phyloP scores from a whole-genome alignment of 2,329 filamentous ascomycete genomes.

The Hymenoscyphus salicellus region DNA sequence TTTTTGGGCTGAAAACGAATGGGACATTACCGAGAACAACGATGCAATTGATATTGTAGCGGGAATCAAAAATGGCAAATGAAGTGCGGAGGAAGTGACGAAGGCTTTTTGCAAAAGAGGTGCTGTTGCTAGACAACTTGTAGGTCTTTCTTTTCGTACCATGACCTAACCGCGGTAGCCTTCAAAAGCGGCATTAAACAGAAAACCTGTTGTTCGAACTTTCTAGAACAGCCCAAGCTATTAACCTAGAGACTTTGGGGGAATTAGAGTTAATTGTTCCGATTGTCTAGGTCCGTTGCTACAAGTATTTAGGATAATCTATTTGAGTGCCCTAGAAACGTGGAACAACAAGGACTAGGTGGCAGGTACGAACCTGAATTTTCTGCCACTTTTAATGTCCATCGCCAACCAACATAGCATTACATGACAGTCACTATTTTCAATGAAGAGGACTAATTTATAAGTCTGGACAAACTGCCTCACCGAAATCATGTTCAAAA shows the following conservation, averaged over 20 bases:
- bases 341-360: background rate
- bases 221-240: no score
- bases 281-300: background rate
- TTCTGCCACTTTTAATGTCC: no score
- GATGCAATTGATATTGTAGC: constrained; percentile 32
- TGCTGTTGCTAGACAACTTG: constrained; percentile 48
- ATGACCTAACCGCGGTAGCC: background rate
- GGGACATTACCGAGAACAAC: constrained; percentile 32
- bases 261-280: background rate
- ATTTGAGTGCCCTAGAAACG: background rate
- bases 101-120: constrained; percentile 51
- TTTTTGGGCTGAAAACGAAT: constrained; percentile 16
- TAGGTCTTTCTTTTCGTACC: constrained; percentile 10
- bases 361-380: no score
- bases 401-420: no score
- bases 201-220: no score
- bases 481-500: constrained; percentile 50
- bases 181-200: no score
- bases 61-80: constrained; percentile 20
- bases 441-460: background rate
- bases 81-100: constrained; percentile 39
- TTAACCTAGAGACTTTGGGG: no score
- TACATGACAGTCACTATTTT: background rate
- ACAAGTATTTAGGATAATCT: background rate
- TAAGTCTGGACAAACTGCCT: constrained; percentile 36